Conservation (phyloP, 169 alveolate species). For the Theileria annulata region DNA sequence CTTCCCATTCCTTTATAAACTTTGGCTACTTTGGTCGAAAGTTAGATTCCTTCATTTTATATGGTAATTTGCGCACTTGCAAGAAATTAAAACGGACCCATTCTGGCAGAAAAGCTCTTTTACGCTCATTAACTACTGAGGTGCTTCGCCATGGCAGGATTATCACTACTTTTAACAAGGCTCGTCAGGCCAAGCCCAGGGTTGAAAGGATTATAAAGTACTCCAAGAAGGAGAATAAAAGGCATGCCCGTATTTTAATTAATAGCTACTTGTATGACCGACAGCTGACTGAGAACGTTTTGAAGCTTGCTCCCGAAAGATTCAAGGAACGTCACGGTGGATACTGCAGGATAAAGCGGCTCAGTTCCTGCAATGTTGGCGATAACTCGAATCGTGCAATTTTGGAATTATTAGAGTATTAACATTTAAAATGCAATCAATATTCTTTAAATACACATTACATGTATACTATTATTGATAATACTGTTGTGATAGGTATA, state of each 20-base stretch:
- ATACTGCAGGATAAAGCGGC: constrained; percentile 69
- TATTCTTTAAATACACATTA: background rate
- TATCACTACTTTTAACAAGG: constrained; percentile 76
- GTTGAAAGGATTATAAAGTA: constrained; percentile 77
- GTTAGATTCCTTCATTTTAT: constrained; percentile 10
- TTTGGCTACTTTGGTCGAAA: background rate
- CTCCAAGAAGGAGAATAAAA: constrained; percentile 66
- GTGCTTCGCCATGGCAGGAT: constrained; percentile 77
- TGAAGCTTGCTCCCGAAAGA: constrained; percentile 70
- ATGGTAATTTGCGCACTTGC: constrained; percentile 55
- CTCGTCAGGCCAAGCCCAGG: constrained; percentile 72
- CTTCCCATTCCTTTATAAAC: background rate
- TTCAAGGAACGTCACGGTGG: constrained; percentile 79
- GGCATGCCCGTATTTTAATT: constrained; percentile 69
- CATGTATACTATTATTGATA: too few relatives aligned
- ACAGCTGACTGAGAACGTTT: constrained; percentile 69
- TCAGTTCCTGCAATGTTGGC: constrained; percentile 66
- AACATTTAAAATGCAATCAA: background rate
- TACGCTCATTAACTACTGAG: constrained; percentile 77
- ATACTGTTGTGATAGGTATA: too few relatives aligned
- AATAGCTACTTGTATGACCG: constrained; percentile 73
- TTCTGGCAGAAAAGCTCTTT: constrained; percentile 74
- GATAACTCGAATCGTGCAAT: constrained; percentile 67
- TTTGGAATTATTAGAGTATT: constrained; percentile 63
- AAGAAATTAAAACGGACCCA: constrained; percentile 68